Evolutionary conservation across 78 protist species (phyloP).

Genomic region (Diacronema lutheri): DNA sequence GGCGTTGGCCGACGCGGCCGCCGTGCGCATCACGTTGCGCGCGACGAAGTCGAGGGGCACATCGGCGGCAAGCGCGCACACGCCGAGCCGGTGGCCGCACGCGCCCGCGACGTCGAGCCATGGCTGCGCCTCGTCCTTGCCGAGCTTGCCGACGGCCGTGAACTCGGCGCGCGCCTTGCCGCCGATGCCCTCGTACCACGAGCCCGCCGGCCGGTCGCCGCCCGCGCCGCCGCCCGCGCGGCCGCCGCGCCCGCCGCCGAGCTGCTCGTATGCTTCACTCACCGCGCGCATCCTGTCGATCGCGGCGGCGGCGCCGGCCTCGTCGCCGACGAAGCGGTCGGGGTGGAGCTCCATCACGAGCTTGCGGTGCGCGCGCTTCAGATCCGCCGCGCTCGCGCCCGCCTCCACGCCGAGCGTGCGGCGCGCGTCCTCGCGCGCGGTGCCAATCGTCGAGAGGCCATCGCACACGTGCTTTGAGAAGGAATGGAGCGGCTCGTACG

Average conservation of each 20-base stretch:
- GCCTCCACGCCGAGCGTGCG: conserved; percentile 39
- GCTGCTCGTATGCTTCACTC: neutral
- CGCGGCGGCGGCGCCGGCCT: neutral
- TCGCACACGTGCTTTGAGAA: neutral
- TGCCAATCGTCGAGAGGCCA: neutral
- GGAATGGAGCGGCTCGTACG: neutral
- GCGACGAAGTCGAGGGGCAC: no score
- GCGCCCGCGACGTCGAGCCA: no score
- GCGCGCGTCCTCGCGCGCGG: neutral
- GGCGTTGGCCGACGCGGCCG: no score
- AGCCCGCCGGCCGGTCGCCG: no score
- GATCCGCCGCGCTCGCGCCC: conserved; percentile 48
- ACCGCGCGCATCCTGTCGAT: neutral
- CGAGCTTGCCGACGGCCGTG: no score
- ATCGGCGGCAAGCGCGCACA: no score
- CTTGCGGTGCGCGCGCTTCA: conserved; percentile 51
- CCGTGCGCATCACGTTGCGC: no score
- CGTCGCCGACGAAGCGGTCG: conserved; percentile 34
- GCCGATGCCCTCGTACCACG: neutral
- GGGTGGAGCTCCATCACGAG: conserved; percentile 49
- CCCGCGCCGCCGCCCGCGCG: no score
- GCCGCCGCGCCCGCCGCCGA: neutral
- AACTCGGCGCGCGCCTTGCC: neutral
- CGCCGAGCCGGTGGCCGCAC: no score
- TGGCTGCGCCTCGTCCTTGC: no score